Conservation (phyloP, 495 filamentous ascomycete genomes). For the Delitschia confertaspora region DNA sequence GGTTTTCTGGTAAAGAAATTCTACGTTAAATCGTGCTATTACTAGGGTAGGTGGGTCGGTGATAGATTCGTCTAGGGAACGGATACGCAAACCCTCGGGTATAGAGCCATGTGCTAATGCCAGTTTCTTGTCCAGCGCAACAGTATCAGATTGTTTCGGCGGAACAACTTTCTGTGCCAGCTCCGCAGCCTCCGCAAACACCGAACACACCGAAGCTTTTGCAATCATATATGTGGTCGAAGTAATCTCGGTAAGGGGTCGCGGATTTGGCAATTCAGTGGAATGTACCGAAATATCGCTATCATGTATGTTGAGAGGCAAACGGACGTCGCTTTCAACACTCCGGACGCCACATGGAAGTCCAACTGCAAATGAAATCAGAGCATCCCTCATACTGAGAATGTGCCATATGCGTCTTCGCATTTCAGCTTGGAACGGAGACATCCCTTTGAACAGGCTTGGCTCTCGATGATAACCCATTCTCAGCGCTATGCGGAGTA, state of each 20-base stretch:
- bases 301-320: constrained; percentile 35
- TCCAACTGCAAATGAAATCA: constrained; percentile 32
- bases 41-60: constrained; percentile 36
- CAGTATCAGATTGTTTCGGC: constrained; percentile 34
- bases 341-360: constrained; percentile 31
- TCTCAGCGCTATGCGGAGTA: constrained; percentile 29
- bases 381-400: constrained; percentile 31
- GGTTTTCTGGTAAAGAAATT: constrained; percentile 38
- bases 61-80: constrained; percentile 35
- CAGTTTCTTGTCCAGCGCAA: constrained; percentile 35
- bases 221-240: constrained; percentile 37
- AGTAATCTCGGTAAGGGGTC: constrained; percentile 29
- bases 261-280: constrained; percentile 25
- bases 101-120: constrained; percentile 33
- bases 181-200: constrained; percentile 42
- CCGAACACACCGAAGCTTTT: constrained; percentile 34
- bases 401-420: constrained; percentile 30
- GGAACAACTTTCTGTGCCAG: constrained; percentile 33
- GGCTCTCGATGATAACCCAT: constrained; percentile 37
- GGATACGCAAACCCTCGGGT: constrained; percentile 32
- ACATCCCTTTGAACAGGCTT: constrained; percentile 30
- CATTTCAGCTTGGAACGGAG: constrained; percentile 34
- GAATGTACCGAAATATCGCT: constrained; percentile 34
- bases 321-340: constrained; percentile 29
- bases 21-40: constrained; percentile 37